phyloP scores from a whole-genome alignment of 2,329 filamentous ascomycete genomes.

The Xylariaceae sp. region DNA sequence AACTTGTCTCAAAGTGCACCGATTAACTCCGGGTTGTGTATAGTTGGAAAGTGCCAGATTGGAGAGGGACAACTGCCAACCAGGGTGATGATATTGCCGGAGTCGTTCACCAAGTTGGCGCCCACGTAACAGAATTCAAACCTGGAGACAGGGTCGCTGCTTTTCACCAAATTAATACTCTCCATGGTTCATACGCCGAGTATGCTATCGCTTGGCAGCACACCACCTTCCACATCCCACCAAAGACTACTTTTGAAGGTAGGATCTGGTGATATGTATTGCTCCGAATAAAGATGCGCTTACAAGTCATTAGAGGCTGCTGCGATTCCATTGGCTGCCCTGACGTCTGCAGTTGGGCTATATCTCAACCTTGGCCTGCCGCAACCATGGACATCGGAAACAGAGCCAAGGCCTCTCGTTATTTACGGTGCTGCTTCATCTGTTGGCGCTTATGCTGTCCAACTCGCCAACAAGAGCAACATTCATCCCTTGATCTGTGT shows the following conservation, averaged over 20 bases:
- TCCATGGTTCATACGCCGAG: slow-evolving; percentile 61
- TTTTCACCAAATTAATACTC: slow-evolving; percentile 54
- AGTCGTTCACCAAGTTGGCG: slow-evolving; percentile 56
- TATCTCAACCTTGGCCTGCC: slow-evolving; percentile 52
- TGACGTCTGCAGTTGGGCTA: slow-evolving; percentile 56
- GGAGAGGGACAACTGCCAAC: slow-evolving; percentile 39
- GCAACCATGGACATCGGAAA: slow-evolving; percentile 48
- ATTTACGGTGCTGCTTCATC: slow-evolving; percentile 60
- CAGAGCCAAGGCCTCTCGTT: slow-evolving; percentile 40
- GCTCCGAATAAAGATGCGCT: not conserved
- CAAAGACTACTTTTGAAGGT: slow-evolving; percentile 53
- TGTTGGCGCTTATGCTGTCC: slow-evolving; percentile 61
- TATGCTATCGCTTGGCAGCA: slow-evolving; percentile 60
- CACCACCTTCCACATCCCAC: slow-evolving; percentile 59
- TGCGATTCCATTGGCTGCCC: slow-evolving; percentile 57
- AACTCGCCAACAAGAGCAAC: slow-evolving; percentile 56
- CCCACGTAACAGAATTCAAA: slow-evolving; percentile 59
- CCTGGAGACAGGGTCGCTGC: slow-evolving; percentile 51
- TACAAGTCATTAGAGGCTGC: slow-evolving; percentile 49
- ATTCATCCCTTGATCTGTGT: slow-evolving; percentile 66
- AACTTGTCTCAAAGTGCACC: not conserved
- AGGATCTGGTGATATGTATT: slow-evolving; percentile 1
- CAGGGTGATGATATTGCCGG: slow-evolving; percentile 59
- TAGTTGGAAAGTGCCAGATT: slow-evolving; percentile 42
- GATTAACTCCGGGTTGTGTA: not conserved